A percentile compares a stretch with the other conserved stretches of the same genome.
These are phyloP conservation scores for Hypoxylon sp. DNA, from an alignment of 2,329 filamentous ascomycete species.

Conservation along the genomic window DNA sequence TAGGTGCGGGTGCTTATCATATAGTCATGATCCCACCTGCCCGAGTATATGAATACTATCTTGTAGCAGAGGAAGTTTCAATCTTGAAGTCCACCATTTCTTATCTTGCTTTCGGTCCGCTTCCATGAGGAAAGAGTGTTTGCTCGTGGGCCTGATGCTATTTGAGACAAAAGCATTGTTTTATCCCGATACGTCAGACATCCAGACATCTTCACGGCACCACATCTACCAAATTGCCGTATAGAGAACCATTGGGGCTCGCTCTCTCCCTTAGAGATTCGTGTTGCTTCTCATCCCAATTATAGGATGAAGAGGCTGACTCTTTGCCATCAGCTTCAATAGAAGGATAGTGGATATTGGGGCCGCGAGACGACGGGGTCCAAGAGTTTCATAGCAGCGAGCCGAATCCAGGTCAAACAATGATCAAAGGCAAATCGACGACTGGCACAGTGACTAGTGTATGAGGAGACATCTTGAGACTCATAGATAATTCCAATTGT, in stretches of 20 bases:
- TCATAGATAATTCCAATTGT: constrained; percentile 7
- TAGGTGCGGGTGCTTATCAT: neutral
- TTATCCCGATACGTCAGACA: neutral
- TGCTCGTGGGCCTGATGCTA: neutral
- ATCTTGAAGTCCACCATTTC: neutral
- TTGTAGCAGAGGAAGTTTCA: neutral
- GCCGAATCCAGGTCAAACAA: neutral
- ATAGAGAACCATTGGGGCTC: neutral
- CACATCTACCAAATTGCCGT: neutral
- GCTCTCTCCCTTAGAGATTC: neutral
- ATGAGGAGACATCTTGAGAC: neutral
- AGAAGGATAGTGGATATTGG: neutral
- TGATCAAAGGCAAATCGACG: neutral
- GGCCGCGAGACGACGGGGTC: neutral
- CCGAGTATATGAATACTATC: neutral
- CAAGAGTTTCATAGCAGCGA: neutral
- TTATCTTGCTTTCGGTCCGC: neutral
- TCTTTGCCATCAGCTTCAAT: neutral
- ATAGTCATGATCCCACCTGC: constrained; percentile 1
- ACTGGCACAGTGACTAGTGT: neutral
- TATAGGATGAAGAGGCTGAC: neutral
- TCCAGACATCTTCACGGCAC: neutral
- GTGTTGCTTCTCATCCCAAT: neutral
- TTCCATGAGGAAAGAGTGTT: constrained; percentile 6
- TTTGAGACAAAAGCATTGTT: constrained; percentile 10